Percentiles rank a stretch among this genome's conserved stretches.
These are phyloP conservation scores for Chaetomium sp. DNA, from an alignment of 2,329 filamentous ascomycete genomes.

Conservation along the genomic window DNA sequence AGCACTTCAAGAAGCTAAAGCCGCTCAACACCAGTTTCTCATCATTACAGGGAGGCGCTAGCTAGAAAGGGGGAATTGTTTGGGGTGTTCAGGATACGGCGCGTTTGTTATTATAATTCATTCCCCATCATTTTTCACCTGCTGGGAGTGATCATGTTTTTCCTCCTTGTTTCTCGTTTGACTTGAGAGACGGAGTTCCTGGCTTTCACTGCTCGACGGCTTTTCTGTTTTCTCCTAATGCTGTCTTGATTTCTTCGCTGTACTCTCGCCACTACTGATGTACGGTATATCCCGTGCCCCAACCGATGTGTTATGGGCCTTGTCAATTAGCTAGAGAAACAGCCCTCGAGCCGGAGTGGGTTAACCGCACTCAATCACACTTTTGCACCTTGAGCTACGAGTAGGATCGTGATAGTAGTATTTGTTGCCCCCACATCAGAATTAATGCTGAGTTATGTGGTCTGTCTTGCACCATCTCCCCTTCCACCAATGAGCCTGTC, in stretches of 20 bases:
- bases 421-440: background rate
- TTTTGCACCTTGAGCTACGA: background rate
- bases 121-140: slow-evolving; percentile 3
- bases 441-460: background rate
- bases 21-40: background rate
- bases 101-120: slow-evolving; percentile 5
- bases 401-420: background rate
- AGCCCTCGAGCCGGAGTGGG: background rate
- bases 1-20: background rate
- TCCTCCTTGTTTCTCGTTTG: background rate
- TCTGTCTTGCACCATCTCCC: no score
- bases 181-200: background rate
- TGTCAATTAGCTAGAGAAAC: background rate
- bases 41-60: slow-evolving; percentile 1
- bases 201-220: slow-evolving; percentile 3
- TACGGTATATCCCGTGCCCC: background rate
- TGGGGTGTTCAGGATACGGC: slow-evolving; percentile 19
- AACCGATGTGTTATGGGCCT: background rate
- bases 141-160: background rate
- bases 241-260: background rate
- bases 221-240: background rate
- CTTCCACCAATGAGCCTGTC: no score
- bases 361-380: background rate
- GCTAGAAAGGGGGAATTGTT: background rate
- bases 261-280: slow-evolving; percentile 2